Base-by-base conservation (phyloP, 2,329 filamentous ascomycete genomes). In the Epichloe aotearoae region DNA sequence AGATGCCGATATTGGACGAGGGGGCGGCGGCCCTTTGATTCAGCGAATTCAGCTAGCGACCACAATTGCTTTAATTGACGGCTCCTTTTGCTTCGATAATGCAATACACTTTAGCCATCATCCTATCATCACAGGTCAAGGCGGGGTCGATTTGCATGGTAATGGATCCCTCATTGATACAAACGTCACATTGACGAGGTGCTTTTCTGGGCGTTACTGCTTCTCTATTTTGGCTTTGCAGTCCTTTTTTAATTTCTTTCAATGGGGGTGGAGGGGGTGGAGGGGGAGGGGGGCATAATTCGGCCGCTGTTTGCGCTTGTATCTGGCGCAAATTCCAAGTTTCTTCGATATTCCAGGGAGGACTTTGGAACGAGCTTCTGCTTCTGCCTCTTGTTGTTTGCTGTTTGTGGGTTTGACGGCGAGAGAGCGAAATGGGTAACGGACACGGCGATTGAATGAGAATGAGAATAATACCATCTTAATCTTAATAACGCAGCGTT, bases 361-460 rank as follows among this genome's bases (percentile, higher is more conserved):
- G 23, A 38, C 44, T n/a, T 37, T 43, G 39, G 19, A 38, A 40
- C 38, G 19, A 41, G 30, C 6, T n/a, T 42, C n/a, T 5, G 11
- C 17, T 42, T 42, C 17, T 17, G n/a, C 4, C 17, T 38, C 1
- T 38, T 39, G 37, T 39, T 39, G 6, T 39, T 4, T 17, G 39
- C 39, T 19, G 19, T 49, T 37, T 44, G 30, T 38, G 36, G 5
- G 11, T 30, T 34, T 8, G 1, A 14, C 26, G 2, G 2, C 26
- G 20, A 14, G 45, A 39, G 50, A 33, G 38, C 39, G 48, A 38
- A 39, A 34, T 14, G 6, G 43, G 17, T 7, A 37, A 49, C 41
- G 50, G 50, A 52, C 17, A 48, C 39, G 23, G 45, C 45, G 46
- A 48, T 34, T 38, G 40, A 42, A 49, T 37, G 47, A 49, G 47